Evolutionary conservation across 2,329 filamentous ascomycete genomes (phyloP).

Genomic region (Fusarium udum): DNA sequence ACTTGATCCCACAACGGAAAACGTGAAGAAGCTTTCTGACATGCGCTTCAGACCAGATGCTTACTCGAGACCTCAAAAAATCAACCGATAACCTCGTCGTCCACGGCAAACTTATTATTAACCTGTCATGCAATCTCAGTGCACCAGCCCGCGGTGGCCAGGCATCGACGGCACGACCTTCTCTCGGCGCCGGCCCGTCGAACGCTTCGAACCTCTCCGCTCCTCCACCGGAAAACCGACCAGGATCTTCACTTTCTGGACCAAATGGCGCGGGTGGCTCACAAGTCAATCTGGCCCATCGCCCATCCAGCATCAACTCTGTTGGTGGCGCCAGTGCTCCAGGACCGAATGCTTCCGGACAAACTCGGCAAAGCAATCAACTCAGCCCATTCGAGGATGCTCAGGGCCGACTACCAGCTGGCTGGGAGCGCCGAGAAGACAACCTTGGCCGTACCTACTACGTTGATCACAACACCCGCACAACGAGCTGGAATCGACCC

Average conservation of each 20-base stretch:
- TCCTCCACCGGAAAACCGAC: conserved; percentile 58
- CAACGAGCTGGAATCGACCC: conserved; percentile 95
- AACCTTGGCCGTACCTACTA: conserved; percentile 96
- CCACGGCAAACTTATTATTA: conserved; percentile 96
- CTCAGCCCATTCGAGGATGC: conserved; percentile 96
- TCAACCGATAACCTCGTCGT: conserved; percentile 98
- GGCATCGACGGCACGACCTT: conserved; percentile 58
- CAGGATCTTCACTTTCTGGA: conserved; percentile 63
- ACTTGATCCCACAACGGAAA: conserved; percentile 8
- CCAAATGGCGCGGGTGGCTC: conserved; percentile 57
- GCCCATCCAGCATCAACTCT: conserved; percentile 59
- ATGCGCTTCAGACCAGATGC: conserved; percentile 83
- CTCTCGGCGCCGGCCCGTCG: conserved; percentile 56
- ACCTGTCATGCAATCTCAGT: conserved; percentile 89
- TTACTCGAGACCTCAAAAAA: conserved; percentile 95
- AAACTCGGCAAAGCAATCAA: conserved; percentile 50
- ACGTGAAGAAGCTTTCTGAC: conserved; percentile 44
- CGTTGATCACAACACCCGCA: conserved; percentile 96
- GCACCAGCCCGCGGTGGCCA: conserved; percentile 68
- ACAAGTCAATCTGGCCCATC: conserved; percentile 54
- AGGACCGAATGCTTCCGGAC: conserved; percentile 45
- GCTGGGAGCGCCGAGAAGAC: conserved; percentile 96
- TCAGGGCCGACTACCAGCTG: conserved; percentile 90
- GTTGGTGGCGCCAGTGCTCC: conserved; percentile 42
- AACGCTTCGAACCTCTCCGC: conserved; percentile 55